Evolutionary conservation across 768 basidiomycete species (phyloP).

Genomic region (Lactifluus hygrophoroides): DNA sequence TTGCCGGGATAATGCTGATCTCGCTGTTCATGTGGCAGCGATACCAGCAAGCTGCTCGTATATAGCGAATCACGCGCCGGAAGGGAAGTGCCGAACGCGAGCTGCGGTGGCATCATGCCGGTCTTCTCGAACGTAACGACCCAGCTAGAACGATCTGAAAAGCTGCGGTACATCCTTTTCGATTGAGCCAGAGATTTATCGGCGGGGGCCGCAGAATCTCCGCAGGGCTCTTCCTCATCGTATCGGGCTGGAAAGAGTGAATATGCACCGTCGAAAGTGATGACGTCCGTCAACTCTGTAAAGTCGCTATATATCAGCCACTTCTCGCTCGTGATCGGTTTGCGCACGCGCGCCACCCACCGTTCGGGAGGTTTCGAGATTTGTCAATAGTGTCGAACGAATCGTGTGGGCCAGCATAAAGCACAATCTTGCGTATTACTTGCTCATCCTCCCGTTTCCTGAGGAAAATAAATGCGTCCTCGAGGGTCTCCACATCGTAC

Average conservation of each 20-base stretch:
- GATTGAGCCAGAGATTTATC: neutral
- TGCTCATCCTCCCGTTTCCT: neutral
- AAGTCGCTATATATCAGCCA: neutral
- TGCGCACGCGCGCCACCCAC: neutral
- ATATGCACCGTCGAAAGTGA: constrained; percentile 14
- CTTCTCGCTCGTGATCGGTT: too few species aligned
- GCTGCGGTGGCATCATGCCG: neutral
- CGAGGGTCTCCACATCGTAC: neutral
- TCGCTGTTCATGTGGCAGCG: neutral
- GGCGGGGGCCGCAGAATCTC: neutral
- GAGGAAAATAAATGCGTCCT: neutral
- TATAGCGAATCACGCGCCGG: constrained; percentile 3
- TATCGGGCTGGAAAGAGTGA: constrained; percentile 9
- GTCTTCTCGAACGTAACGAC: constrained; percentile 8
- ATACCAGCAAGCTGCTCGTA: constrained; percentile 3
- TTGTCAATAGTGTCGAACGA: constrained; percentile 1
- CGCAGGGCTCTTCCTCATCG: neutral
- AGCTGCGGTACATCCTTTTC: neutral
- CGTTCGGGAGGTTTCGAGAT: neutral
- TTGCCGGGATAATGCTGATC: neutral
- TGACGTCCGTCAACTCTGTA: constrained; percentile 7
- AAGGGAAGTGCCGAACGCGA: constrained; percentile 1
- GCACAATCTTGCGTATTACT: neutral
- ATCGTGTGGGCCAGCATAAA: neutral
- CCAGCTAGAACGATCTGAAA: constrained; percentile 13